Conservation (phyloP, 495 filamentous ascomycete genomes). For the Extremus antarcticus region DNA sequence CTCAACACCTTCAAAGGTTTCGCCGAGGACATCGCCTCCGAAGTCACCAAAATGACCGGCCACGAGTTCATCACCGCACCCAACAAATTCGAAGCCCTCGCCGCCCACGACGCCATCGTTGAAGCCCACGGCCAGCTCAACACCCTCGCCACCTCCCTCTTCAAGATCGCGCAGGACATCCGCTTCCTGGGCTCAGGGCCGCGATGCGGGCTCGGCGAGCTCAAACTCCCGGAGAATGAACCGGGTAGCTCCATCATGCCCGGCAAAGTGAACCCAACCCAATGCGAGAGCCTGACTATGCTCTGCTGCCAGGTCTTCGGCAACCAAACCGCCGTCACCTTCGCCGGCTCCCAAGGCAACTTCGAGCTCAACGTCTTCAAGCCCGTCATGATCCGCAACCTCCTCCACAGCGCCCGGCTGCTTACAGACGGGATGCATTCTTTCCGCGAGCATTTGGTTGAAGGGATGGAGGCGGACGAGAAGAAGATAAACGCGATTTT, state of each 20-base stretch:
- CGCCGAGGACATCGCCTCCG: conserved; percentile 78
- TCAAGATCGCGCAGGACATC: conserved; percentile 98
- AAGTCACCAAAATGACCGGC: conserved; percentile 84
- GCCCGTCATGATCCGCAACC: conserved; percentile 86
- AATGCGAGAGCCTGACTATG: conserved; percentile 97
- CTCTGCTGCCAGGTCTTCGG: conserved; percentile 95
- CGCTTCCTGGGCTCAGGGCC: conserved; percentile 93
- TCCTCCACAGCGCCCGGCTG: conserved; percentile 80
- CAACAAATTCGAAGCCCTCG: conserved; percentile 99
- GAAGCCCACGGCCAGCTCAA: conserved; percentile 89
- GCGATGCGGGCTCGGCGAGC: conserved; percentile 88
- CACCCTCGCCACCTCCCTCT: conserved; percentile 82
- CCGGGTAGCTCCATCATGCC: conserved; percentile 97
- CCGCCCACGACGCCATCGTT: conserved; percentile 90
- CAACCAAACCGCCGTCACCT: conserved; percentile 82
- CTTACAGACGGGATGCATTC: conserved; percentile 85
- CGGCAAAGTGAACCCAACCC: conserved; percentile 97
- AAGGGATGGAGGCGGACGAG: conserved; percentile 85
- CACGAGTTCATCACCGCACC: conserved; percentile 91
- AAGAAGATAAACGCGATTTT: conserved; percentile 74
- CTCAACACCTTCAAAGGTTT: conserved; percentile 97
- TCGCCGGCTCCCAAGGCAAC: conserved; percentile 93
- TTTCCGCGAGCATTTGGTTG: conserved; percentile 88
- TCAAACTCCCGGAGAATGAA: conserved; percentile 92
- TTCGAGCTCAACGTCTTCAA: conserved; percentile 99